A percentile compares a stretch with the other conserved stretches of the same genome.
Evolutionary conservation across 345 rosid species (phyloP).

Genomic region (Arabis hirsuta): DNA sequence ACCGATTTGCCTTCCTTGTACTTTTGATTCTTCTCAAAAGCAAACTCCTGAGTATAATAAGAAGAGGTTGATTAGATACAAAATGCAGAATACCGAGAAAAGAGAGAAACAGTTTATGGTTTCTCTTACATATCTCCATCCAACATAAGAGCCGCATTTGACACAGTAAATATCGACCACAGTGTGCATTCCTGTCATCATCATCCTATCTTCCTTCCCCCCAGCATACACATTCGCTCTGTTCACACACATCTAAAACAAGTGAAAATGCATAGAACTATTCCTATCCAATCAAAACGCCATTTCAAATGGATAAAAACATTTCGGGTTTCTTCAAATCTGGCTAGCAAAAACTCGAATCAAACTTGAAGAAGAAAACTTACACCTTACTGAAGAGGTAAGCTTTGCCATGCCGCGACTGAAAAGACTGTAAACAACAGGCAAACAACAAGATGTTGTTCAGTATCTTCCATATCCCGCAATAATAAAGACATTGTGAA

Average conservation of each 20-base stretch:
- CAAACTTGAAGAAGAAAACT: conserved; percentile 56
- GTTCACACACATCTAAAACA: conserved; percentile 21
- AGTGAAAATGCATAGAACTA: neutral
- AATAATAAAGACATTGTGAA: neutral
- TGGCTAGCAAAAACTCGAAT: neutral
- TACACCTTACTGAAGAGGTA: conserved; percentile 98
- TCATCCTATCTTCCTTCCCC: conserved; percentile 77
- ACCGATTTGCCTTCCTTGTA: conserved; percentile 88
- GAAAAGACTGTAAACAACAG: conserved; percentile 66
- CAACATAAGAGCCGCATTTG: conserved; percentile 78
- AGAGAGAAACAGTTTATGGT: conserved; percentile 44
- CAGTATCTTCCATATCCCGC: conserved; percentile 9
- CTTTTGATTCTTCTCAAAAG: conserved; percentile 66
- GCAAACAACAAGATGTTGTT: neutral
- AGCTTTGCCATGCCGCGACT: conserved; percentile 92
- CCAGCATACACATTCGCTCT: conserved; percentile 81
- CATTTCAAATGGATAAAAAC: neutral
- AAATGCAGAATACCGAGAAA: conserved; percentile 47
- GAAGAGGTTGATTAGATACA: neutral
- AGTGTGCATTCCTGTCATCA: conserved; percentile 89
- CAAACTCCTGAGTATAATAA: conserved; percentile 52
- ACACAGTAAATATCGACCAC: conserved; percentile 93
- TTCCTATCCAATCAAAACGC: neutral
- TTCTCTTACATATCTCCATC: conserved; percentile 78
- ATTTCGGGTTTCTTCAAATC: neutral